Base-by-base conservation (phyloP, 2,329 filamentous ascomycete genomes). In the Neonectria punicea region DNA sequence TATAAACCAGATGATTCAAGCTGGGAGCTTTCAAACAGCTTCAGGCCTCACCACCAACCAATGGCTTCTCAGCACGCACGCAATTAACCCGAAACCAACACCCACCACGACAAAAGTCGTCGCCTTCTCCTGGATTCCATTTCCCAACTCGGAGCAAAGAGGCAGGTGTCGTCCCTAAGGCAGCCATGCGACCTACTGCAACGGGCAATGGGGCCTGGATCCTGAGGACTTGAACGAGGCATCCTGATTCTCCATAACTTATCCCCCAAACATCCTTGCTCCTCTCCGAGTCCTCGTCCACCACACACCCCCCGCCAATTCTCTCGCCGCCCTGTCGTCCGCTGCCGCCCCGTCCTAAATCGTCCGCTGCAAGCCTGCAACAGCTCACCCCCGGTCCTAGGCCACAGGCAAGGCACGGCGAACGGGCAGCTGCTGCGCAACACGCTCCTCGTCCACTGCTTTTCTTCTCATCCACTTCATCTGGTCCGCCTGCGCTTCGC, bases 401-500 rank as follows among this genome's bases (percentile, higher is more conserved):
- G 57, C 69, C 56, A 46, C 61, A 71, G 66, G 53, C 55, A 66
- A 65, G 64, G 60, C 58, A 67, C 64, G 60, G 61, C 41, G 66
- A 61, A 55, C 39, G 36, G 36, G 36, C n/a, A 18, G 62, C 66
- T 70, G 62, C 66, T 69, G 65, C 65, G 65, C 65, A 65, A 70
- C 58, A 63, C 66, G 56, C 60, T 63, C 60, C 60, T 62, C 63
- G 63, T 62, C 57, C 50, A 56, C 51, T 34, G 63, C 68, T 65
- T 72, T 67, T 61, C 59, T 67, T 68, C 57, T 70, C 59, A 59
- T 68, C 72, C 72, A 73, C 66, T 73, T 58, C 65, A 67, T 67
- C 36, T 61, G 43, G 66, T 70, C 63, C 69, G 72, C 72, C 70
- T 73, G 68, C 68, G 49, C 57, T 65, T 72, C 54, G 44, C 43